phyloP scores from a whole-genome alignment of 129 eudicot species.

The Logfia minima region DNA sequence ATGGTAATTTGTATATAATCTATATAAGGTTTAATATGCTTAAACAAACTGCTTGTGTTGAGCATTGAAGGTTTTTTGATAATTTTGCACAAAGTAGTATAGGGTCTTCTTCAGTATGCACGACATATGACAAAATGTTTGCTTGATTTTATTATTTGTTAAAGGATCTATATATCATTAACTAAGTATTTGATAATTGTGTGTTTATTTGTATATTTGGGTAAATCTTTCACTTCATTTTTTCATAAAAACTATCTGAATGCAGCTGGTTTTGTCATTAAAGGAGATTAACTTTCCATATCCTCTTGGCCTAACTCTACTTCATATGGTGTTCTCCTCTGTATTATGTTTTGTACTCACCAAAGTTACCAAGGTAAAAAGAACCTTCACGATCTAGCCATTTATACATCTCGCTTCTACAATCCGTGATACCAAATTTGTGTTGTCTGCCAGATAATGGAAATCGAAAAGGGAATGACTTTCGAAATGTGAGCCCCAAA shows the following conservation, averaged over 20 bases:
- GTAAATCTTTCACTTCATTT: not conserved
- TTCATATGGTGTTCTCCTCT: constrained; percentile 95
- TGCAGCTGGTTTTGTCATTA: constrained; percentile 98
- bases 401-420: not conserved
- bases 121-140: constrained; percentile 1
- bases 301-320: constrained; percentile 92
- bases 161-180: too few relatives aligned
- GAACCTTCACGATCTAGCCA: not conserved
- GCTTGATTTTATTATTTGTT: not conserved
- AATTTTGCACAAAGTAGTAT: not conserved
- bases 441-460: constrained; percentile 48
- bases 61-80: not conserved
- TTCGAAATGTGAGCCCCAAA: constrained; percentile 62
- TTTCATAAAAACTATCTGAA: not conserved
- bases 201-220: not conserved
- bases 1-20: not conserved
- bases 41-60: not conserved
- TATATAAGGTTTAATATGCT: not conserved
- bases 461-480: constrained; percentile 87
- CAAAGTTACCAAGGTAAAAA: constrained; percentile 51
- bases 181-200: not conserved
- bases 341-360: constrained; percentile 75
- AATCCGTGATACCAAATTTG: constrained; percentile 17
- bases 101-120: not conserved
- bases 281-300: constrained; percentile 95